Conservation (phyloP, 176 grass and related monocot species). For the Phyllostachys edulis region DNA sequence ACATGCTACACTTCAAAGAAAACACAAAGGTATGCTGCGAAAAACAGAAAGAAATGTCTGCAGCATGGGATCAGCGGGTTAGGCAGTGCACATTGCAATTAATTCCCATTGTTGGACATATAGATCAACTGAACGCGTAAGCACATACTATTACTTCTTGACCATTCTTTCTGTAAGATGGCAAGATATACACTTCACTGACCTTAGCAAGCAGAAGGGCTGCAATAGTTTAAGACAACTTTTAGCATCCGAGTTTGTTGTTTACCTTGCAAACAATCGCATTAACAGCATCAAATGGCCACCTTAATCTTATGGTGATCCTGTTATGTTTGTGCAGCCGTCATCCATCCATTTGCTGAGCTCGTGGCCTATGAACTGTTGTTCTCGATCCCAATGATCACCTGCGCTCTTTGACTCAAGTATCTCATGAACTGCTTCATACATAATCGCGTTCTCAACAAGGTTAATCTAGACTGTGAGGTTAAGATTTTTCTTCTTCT, state of each 20-base stretch:
- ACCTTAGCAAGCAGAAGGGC: constrained; percentile 20
- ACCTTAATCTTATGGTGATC: background rate
- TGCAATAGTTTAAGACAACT: background rate
- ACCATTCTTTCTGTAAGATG: background rate
- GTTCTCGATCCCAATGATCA: constrained; percentile 62
- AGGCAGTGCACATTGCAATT: background rate
- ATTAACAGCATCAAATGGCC: background rate
- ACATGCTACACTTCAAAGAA: background rate
- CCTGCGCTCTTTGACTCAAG: constrained; percentile 20
- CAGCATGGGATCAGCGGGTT: background rate
- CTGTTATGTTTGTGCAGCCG: constrained; percentile 46
- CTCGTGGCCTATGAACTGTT: constrained; percentile 61
- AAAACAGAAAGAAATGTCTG: background rate
- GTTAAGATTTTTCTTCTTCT: background rate
- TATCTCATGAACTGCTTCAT: constrained; percentile 54
- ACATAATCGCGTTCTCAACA: constrained; percentile 20
- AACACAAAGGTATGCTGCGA: no score
- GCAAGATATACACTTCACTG: background rate
- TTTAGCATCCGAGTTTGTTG: background rate
- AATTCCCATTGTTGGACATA: background rate
- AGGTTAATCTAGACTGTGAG: background rate
- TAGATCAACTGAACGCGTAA: background rate
- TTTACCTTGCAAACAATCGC: background rate
- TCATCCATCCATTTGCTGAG: constrained; percentile 93
- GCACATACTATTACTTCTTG: background rate